Conservation (phyloP, 257 asterid genomes). For the Salvia splendens region DNA sequence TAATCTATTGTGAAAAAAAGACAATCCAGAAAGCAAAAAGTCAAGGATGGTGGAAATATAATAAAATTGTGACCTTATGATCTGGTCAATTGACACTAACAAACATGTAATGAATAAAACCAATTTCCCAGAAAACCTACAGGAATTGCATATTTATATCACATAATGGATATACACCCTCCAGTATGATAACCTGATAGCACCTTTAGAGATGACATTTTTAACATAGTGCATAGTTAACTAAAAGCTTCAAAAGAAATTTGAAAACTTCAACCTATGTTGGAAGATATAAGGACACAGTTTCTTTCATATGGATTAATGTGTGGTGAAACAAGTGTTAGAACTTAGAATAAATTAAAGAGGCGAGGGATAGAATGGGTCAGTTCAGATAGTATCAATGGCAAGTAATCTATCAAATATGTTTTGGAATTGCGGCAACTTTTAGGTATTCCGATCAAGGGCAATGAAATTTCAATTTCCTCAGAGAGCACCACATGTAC, state of each 20-base stretch:
- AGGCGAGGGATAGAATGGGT: neutral
- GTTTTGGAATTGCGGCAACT: neutral
- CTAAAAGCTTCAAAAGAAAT: slow-evolving; percentile 5
- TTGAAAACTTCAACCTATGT: neutral
- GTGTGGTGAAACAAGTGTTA: neutral
- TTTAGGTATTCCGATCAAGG: neutral
- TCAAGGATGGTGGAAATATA: no score
- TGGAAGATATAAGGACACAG: neutral
- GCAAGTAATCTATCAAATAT: neutral
- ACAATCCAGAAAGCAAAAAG: no score
- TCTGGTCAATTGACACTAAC: no score
- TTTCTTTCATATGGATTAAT: neutral
- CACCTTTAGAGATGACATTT: no score
- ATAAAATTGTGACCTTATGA: no score
- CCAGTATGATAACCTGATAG: neutral
- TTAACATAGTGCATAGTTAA: neutral
- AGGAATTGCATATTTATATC: no score
- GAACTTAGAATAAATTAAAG: neutral
- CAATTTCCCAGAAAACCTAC: no score
- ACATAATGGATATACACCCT: no score
- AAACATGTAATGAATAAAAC: no score
- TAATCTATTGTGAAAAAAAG: no score
- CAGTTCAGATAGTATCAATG: neutral
- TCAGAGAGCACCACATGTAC: slow-evolving; percentile 1
- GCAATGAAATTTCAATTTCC: neutral